Evolutionary conservation across 805 yeast genomes (phyloP), one percentile per base, ranked within the genome.

Genomic region (Barnettozyma wickerhamii): DNA sequence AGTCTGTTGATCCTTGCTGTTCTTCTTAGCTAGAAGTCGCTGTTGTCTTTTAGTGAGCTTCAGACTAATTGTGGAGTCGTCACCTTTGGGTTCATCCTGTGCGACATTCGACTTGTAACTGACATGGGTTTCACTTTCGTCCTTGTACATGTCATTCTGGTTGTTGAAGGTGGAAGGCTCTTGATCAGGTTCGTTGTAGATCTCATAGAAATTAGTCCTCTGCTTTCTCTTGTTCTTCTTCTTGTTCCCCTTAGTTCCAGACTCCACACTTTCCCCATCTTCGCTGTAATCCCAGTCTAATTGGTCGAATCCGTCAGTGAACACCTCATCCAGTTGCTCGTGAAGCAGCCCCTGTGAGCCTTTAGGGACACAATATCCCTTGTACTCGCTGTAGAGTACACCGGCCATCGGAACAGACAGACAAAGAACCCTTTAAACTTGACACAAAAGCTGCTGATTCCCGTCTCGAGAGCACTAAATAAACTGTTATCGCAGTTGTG

Each of bases 251-350:
- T 19, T 36, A n/a, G 28, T 34, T 17, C 28, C 50, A 17, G 26
- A 23, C 26, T 23, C 26, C 26, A 23, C 26, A 23, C 26, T 19
- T 10, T 29, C 13, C 9, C 30, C 31, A 6, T 46, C 40, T 5
- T 41, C 42, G 33, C 48, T 53, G 17, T 37, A 36, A 9, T 49
- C 49, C 72, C 74, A 69, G n/a, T 59, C 48, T 17, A 72, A 55
- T 30, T 51, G 62, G 42, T 71, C 75, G 47, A 73, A 67, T 12
- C 78, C 79, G 49, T 63, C 63, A 3, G 55, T 54, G 12, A 38
- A 12, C 6, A 43, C 31, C 10, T 32, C 42, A 3, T 29, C 33
- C 2, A 14, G 13, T 10, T 33, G 30, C 3, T 34, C 35, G 9
- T 20, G 30, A 4, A 30, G 37, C 2, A 30, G 13, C 3, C 37